These are phyloP conservation scores for Alliaria petiolata DNA, from an alignment of 345 rosid species.

Conservation along the genomic window DNA sequence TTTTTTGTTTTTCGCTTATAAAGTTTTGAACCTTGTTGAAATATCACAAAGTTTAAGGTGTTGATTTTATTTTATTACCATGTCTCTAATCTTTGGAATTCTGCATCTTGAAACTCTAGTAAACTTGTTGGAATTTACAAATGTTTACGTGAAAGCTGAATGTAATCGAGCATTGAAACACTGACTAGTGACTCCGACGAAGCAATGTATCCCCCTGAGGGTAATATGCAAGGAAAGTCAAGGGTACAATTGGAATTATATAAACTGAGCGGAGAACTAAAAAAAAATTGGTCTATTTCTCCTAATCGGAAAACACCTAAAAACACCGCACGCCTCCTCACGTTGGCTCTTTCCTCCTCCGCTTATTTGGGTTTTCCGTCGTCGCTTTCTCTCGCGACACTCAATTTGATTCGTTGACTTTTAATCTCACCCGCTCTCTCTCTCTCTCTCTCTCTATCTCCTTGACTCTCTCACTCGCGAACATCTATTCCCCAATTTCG, in stretches of 20 bases:
- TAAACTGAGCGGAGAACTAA: not conserved
- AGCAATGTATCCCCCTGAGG: no score
- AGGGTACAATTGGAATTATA: not conserved
- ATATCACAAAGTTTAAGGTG: no score
- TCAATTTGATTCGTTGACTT: not conserved
- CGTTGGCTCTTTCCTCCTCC: constrained; percentile 17
- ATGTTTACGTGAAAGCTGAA: not conserved
- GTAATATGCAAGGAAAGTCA: not conserved
- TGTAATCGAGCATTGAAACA: no score
- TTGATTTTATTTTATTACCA: no score
- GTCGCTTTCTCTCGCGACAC: not conserved
- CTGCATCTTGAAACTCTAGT: not conserved
- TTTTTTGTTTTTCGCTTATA: not conserved
- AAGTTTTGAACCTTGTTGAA: constrained; percentile 2
- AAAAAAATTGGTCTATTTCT: not conserved
- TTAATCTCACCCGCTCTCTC: no score
- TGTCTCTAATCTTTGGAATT: no score
- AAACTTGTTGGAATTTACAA: not conserved
- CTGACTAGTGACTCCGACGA: no score
- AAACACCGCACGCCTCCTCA: constrained; percentile 1
- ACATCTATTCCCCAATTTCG: not conserved
- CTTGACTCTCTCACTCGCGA: not conserved
- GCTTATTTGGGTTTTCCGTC: not conserved
- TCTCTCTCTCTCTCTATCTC: not conserved
- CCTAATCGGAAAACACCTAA: not conserved